Conservation (phyloP, 2,329 filamentous ascomycete genomes). For the Fusarium brevicatenulatum region DNA sequence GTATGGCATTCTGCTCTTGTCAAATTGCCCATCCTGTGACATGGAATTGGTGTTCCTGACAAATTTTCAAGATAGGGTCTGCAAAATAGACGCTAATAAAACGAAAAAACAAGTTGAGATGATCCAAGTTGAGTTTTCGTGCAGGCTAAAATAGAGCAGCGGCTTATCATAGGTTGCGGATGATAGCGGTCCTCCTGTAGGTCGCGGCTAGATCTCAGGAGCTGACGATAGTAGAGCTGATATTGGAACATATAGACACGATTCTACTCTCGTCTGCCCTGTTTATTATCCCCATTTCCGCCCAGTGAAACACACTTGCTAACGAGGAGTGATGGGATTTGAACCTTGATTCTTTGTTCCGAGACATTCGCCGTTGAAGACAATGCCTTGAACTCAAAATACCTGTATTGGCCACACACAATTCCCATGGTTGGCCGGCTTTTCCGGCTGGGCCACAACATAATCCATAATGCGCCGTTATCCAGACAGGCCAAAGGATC, state of each 20-base stretch:
- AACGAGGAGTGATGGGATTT: background rate
- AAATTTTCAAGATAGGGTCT: slow-evolving; percentile 5
- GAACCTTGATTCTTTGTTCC: slow-evolving; percentile 2
- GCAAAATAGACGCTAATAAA: slow-evolving; percentile 1
- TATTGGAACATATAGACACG: background rate
- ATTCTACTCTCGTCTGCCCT: background rate
- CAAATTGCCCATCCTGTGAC: slow-evolving; percentile 12
- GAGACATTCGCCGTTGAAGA: slow-evolving; percentile 4
- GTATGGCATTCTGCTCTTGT: slow-evolving; percentile 3
- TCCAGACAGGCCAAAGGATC: slow-evolving; percentile 4
- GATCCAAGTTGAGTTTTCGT: slow-evolving; percentile 1
- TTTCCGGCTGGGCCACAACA: slow-evolving; percentile 19
- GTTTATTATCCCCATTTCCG: background rate
- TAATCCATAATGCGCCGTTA: slow-evolving; percentile 4
- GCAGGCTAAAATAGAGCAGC: slow-evolving; percentile 1
- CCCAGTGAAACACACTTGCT: slow-evolving; percentile 8
- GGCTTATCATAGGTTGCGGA: background rate
- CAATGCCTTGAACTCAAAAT: slow-evolving; percentile 31
- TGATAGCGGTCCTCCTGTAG: background rate
- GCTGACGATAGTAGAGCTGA: background rate
- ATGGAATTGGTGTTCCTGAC: slow-evolving; percentile 16
- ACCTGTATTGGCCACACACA: background rate
- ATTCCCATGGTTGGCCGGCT: slow-evolving; percentile 11
- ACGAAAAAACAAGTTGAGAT: background rate
- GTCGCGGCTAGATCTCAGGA: background rate